These are phyloP conservation scores for Epithemia pelagica DNA, from an alignment of 108 stramenopile species.

Conservation along the genomic window DNA sequence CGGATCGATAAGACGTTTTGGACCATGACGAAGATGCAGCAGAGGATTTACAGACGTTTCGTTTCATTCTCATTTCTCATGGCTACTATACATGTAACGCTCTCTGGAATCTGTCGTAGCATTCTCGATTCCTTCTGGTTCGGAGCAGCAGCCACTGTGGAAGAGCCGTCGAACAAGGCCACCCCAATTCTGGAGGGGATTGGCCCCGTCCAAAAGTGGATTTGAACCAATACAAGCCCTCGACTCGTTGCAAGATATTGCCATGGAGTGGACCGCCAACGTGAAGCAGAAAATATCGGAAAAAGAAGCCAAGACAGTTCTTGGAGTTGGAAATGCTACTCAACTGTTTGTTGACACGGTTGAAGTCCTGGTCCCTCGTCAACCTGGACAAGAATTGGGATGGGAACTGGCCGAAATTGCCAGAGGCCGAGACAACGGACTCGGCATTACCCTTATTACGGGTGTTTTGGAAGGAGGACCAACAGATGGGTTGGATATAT, in stretches of 20 bases:
- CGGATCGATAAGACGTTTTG: no score
- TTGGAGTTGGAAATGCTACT: conserved; percentile 31
- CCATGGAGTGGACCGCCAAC: conserved; percentile 63
- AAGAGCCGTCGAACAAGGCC: conserved; percentile 9
- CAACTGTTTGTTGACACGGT: conserved; percentile 57
- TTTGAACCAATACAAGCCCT: conserved; percentile 69
- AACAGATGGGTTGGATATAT: conserved; percentile 41
- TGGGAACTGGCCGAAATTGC: conserved; percentile 70
- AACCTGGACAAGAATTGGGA: conserved; percentile 42
- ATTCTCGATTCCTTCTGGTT: no score
- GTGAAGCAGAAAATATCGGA: conserved; percentile 30
- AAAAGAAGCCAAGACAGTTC: conserved; percentile 50
- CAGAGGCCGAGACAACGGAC: conserved; percentile 68
- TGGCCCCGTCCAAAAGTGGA: conserved; percentile 34
- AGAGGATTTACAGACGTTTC: no score
- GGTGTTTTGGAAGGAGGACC: conserved; percentile 51
- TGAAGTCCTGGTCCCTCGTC: conserved; percentile 33
- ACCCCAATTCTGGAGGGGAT: conserved; percentile 18
- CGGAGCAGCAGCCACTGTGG: neutral
- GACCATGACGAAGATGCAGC: no score
- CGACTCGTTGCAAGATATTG: conserved; percentile 30
- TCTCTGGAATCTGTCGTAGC: no score
- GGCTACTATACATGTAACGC: no score
- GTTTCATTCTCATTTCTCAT: no score
- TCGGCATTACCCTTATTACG: conserved; percentile 74